Conservation (phyloP, 129 eudicot species). For the Flaveria bidentis region DNA sequence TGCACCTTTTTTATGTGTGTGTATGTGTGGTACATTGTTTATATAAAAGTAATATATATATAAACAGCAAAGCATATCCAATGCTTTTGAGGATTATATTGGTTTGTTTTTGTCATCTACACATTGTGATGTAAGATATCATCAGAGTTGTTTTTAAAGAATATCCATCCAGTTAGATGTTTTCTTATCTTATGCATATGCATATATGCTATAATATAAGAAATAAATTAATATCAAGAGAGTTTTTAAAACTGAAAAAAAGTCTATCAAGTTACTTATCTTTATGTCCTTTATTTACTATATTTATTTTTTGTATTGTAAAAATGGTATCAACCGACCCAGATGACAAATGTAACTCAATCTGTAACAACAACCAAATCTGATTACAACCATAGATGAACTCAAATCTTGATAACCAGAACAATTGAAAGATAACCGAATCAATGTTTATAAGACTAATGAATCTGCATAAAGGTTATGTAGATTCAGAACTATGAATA, state of each 20-base stretch:
- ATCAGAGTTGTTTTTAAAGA: constrained; percentile 28
- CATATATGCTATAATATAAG: neutral
- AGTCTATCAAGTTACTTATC: too few relatives aligned
- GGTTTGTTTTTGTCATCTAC: constrained; percentile 28
- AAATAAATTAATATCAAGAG: neutral
- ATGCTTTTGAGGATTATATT: constrained; percentile 35
- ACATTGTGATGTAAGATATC: constrained; percentile 29
- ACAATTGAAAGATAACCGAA: too few relatives aligned
- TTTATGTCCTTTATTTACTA: neutral
- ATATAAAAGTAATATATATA: neutral
- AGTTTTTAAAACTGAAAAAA: neutral
- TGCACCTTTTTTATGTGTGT: constrained; percentile 13
- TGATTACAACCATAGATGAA: too few relatives aligned
- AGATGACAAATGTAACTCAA: too few relatives aligned
- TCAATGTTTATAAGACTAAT: too few relatives aligned
- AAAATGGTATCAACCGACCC: too few relatives aligned
- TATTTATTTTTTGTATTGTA: too few relatives aligned
- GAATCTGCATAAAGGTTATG: too few relatives aligned
- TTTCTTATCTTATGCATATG: constrained; percentile 12
- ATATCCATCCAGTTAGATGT: constrained; percentile 38
- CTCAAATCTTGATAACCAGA: too few relatives aligned
- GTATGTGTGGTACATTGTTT: constrained; percentile 12
- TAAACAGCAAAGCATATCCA: constrained; percentile 34
- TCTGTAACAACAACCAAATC: too few relatives aligned
- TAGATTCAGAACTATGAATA: too few relatives aligned